Base-by-base conservation (phyloP, 257 asterid species). In the Solanum ahanhuiri region DNA sequence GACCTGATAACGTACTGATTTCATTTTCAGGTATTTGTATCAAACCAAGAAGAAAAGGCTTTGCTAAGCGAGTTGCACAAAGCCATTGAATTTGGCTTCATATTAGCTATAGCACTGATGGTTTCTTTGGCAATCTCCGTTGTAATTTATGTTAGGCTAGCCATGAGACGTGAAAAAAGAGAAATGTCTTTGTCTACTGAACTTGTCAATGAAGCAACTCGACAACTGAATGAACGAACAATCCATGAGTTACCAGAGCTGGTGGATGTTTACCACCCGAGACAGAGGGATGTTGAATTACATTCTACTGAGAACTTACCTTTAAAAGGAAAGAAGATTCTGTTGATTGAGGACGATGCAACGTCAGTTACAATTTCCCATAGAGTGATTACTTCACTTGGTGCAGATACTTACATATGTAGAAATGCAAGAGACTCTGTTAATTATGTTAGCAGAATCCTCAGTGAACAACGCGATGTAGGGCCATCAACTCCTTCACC, bases 181-280 rank as follows among this genome's bases (percentile, higher is more conserved):
- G 98, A 93, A 87, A 93, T 90, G 93, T 22, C 85, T 25, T 87
- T 95, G 30, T 75, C 94, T 41, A 76, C 87, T 14, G 90, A 91
- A 7, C 82, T 95, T 57, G 90, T 91, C 86, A 95, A 86, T 43
- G 97, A 95, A 87, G 94, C 95, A 28, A 92, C 97, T 17, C 94
- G 84, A 72, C 94, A 95, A 48, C 20, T 48, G 20, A 48, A 48
- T 4, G 58, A 48, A 48, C 18, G 7, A 48, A 48, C 95, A 31
- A 45, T 45, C 17, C 54, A 12, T 45, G 17, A 45, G 17, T 45
- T 43, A 43, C 51, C 12, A 43, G 15, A 43, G 3, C 45, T 39
- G 45, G 12, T 9, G 48, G 48, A 41, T 41, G 12, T 11, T 41
- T 41, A 41, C 48, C 48, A 39, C 4, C 66, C n/a, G 66, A 57